These are phyloP conservation scores for Gentiana dahurica DNA, from an alignment of 257 asterid genomes.

Conservation along the genomic window DNA sequence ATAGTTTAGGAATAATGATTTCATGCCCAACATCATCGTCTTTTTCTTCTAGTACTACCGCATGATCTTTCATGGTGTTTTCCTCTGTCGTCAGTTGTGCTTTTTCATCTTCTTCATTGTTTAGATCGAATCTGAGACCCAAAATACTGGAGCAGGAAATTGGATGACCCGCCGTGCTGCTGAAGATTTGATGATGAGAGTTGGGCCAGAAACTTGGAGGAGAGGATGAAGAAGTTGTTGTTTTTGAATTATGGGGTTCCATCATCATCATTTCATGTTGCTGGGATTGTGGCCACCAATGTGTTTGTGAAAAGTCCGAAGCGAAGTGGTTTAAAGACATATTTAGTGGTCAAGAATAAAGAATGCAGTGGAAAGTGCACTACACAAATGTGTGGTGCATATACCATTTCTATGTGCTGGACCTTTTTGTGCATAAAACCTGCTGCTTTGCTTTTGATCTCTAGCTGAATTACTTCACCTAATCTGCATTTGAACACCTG, in stretches of 20 bases:
- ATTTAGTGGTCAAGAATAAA: no score
- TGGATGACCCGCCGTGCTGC: conserved; percentile 4
- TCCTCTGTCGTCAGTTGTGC: conserved; percentile 3
- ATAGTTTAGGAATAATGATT: conserved; percentile 8
- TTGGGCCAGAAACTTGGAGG: conserved; percentile 11
- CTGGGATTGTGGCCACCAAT: conserved; percentile 39
- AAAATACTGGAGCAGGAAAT: conserved; percentile 6
- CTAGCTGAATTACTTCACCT: no score
- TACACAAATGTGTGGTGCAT: no score
- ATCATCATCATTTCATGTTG: conserved; percentile 13
- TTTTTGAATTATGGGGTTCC: conserved; percentile 26
- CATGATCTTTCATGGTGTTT: background rate
- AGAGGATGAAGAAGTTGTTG: conserved; percentile 3
- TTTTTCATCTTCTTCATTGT: conserved; percentile 36
- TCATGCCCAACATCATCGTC: background rate
- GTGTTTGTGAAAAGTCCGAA: conserved; percentile 33
- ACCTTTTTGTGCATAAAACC: no score
- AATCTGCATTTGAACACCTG: no score
- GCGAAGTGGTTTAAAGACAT: conserved; percentile 67
- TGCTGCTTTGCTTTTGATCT: no score
- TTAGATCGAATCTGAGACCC: conserved; percentile 41
- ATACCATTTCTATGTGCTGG: no score
- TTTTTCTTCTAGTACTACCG: background rate
- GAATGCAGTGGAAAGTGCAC: no score
- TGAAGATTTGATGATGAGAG: conserved; percentile 3